These are phyloP conservation scores for Candida methanosorbosa DNA, from an alignment of 805 yeast species.

Conservation along the genomic window DNA sequence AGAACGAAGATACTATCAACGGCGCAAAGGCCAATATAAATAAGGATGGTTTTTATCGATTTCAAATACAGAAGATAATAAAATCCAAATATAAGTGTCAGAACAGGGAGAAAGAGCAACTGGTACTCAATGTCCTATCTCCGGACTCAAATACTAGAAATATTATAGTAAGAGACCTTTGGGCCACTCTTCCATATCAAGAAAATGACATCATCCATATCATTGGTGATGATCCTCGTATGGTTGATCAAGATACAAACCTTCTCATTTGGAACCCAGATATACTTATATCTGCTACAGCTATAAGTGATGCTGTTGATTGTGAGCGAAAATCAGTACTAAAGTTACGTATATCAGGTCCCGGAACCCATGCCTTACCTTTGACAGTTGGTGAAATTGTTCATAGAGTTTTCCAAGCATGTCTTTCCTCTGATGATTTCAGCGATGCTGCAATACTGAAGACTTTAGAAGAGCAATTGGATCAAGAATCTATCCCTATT, in stretches of 20 bases:
- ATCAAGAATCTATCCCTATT: constrained; percentile 27
- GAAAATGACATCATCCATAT: constrained; percentile 55
- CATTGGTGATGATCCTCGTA: constrained; percentile 31
- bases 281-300: constrained; percentile 68
- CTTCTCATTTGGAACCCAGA: constrained; percentile 84
- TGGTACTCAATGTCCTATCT: constrained; percentile 44
- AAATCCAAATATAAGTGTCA: constrained; percentile 23
- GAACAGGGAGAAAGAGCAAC: constrained; percentile 31
- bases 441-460: constrained; percentile 27
- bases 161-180: constrained; percentile 53
- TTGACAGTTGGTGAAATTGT: constrained; percentile 75
- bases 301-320: constrained; percentile 63
- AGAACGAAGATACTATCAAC: constrained; percentile 6
- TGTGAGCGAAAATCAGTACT: constrained; percentile 71
- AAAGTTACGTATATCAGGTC: constrained; percentile 43
- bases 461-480: constrained; percentile 21
- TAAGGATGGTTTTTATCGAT: constrained; percentile 40
- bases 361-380: constrained; percentile 57
- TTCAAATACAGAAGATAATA: constrained; percentile 30
- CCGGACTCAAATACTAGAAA: constrained; percentile 23
- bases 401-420: constrained; percentile 65
- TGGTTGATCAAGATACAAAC: constrained; percentile 49
- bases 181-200: constrained; percentile 41
- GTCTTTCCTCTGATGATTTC: constrained; percentile 33
- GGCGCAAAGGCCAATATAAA: constrained; percentile 35